A percentile compares a stretch with the other conserved stretches of the same genome.
Evolutionary conservation across 1,139 yeast genomes (phyloP).

Genomic region (Taiozyma sp.): DNA sequence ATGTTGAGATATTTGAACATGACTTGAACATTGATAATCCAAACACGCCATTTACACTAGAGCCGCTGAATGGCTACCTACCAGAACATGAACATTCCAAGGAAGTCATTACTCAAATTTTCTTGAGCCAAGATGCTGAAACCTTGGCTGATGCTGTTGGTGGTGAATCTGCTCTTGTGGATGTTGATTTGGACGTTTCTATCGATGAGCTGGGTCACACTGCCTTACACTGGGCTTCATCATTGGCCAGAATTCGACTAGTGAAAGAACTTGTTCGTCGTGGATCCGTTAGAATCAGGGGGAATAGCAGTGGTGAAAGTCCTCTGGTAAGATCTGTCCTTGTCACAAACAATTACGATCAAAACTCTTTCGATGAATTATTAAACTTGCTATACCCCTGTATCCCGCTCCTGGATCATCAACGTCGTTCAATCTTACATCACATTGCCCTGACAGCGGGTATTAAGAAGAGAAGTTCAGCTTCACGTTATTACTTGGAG

Average conservation of each 20-base stretch:
- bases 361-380: slow-evolving; percentile 65
- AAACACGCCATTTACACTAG: slow-evolving; percentile 47
- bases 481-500: slow-evolving; percentile 70
- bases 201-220: slow-evolving; percentile 93
- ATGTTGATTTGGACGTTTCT: slow-evolving; percentile 40
- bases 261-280: slow-evolving; percentile 67
- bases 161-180: slow-evolving; percentile 27
- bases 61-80: slow-evolving; percentile 41
- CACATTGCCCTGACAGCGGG: slow-evolving; percentile 83
- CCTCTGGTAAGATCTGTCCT: slow-evolving; percentile 84
- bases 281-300: slow-evolving; percentile 59
- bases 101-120: slow-evolving; percentile 51
- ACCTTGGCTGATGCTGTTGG: slow-evolving; percentile 31
- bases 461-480: slow-evolving; percentile 60
- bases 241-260: slow-evolving; percentile 72
- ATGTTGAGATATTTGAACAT: slow-evolving; percentile 27
- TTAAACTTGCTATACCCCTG: slow-evolving; percentile 75
- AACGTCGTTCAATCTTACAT: slow-evolving; percentile 84
- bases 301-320: slow-evolving; percentile 85
- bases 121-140: slow-evolving; percentile 41
- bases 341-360: slow-evolving; percentile 82
- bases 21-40: slow-evolving; percentile 33
- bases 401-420: slow-evolving; percentile 64
- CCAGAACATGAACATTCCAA: slow-evolving; percentile 42
- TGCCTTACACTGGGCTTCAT: slow-evolving; percentile 94